These are phyloP conservation scores for Hylodesmum podocarpum DNA, from an alignment of 306 rosid species.

Conservation along the genomic window DNA sequence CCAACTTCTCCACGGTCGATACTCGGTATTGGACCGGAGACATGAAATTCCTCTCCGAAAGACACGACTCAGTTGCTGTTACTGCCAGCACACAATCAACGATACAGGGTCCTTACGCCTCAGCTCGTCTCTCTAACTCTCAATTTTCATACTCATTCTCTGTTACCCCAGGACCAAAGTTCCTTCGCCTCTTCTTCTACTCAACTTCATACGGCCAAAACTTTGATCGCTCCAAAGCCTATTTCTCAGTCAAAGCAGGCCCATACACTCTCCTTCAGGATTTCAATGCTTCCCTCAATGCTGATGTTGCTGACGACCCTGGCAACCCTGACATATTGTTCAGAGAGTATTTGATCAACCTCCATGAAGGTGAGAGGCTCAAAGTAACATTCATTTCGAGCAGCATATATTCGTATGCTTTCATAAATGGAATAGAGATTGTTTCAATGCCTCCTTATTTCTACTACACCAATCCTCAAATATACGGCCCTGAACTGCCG, in stretches of 20 bases:
- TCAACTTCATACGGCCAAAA: not conserved
- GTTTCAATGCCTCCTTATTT: too few species aligned
- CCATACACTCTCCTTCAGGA: conserved; percentile 31
- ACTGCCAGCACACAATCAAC: not conserved
- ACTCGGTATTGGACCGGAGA: too few species aligned
- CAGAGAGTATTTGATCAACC: conserved; percentile 35
- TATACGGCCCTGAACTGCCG: too few species aligned
- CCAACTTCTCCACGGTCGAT: too few species aligned
- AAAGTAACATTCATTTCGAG: not conserved
- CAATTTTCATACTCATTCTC: conserved; percentile 43
- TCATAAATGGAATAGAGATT: too few species aligned
- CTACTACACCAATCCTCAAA: too few species aligned
- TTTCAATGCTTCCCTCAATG: conserved; percentile 22
- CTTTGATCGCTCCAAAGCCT: not conserved
- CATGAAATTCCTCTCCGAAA: too few species aligned
- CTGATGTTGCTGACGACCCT: not conserved
- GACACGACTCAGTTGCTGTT: not conserved
- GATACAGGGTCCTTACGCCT: not conserved
- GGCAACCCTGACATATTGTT: not conserved
- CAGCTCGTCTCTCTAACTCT: conserved; percentile 26
- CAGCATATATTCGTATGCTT: not conserved
- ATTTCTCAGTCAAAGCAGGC: conserved; percentile 31
- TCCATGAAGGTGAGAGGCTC: not conserved
- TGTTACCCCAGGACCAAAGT: conserved; percentile 23
- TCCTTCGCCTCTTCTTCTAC: conserved; percentile 30